Evolutionary conservation across 495 filamentous ascomycete species (phyloP), one percentile per base, ranked within the genome.

Genomic region (Acidomyces sp.): DNA sequence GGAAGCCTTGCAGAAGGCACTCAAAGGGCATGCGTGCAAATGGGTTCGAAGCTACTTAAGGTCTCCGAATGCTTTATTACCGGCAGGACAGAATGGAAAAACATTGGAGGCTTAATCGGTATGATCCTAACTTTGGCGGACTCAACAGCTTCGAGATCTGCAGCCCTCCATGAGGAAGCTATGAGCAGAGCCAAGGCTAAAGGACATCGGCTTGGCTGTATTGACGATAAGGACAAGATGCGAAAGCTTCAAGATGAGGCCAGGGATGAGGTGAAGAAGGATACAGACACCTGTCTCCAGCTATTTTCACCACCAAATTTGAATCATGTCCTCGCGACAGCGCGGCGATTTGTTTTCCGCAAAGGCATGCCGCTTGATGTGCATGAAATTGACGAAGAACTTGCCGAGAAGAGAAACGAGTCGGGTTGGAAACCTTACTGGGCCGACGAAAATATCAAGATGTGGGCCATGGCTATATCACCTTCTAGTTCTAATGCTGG

Each of bases 331-430:
- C 54, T 97, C 27, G 87, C 85, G 22, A 82, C 83, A 0, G 75
- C 81, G n/a, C 70, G 90, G 27, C 62, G 75, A 22, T 96, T 93
- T 58, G 70, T 97, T n/a, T 88, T 96, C 54, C 68, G 90, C 19
- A 83, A 78, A 53, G 77, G 78, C 0, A 68, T 88, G 55, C 84
- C 85, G 1, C 29, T 94, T 1, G 60, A 55, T 16, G 67, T 74
- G 18, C 65, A 68, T 33, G 90, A 96, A 58, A 67, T 81, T 40
- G 64, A 63, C 26, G 41, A 61, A 16, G 67, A 69, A 30, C 23
- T 64, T 53, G 37, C 43, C 4, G 39, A 47, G 36, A 37, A 49
- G n/a, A 51, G 55, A 24, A 53, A 46, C 6, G 42, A 49, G 21
- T 49, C 43, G 11, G 39, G 55, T 27, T 60, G 64, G 45, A 55